Evolutionary conservation across 2,329 filamentous ascomycete species (phyloP).

Genomic region (Ceratocystis colombiana): DNA sequence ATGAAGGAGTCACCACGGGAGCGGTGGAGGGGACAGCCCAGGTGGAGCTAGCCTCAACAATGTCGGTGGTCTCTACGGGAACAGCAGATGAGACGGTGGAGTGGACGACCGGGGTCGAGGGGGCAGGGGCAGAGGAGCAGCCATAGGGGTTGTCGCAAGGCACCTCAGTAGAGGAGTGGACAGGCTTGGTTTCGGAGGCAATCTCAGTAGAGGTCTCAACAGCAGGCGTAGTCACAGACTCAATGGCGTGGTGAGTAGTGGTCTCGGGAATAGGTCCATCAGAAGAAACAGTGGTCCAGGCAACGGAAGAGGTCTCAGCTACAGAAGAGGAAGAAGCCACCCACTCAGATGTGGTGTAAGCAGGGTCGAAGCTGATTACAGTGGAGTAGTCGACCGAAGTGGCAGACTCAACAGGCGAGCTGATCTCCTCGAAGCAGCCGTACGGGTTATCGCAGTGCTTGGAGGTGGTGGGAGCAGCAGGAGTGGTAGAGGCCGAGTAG

Average conservation of each 20-base stretch:
- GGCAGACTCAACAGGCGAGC: neutral
- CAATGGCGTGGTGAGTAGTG: neutral
- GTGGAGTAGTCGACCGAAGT: constrained; percentile 8
- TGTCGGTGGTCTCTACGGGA: neutral
- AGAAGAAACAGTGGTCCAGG: constrained; percentile 9
- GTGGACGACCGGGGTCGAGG: neutral
- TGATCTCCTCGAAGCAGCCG: constrained; percentile 16
- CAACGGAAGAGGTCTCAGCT: constrained; percentile 6
- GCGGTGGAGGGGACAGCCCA: constrained; percentile 18
- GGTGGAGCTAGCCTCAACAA: constrained; percentile 16
- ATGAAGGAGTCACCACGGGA: constrained; percentile 13
- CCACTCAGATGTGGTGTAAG: constrained; percentile 4
- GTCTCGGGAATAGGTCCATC: neutral
- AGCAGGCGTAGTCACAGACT: neutral
- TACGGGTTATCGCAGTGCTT: constrained; percentile 22
- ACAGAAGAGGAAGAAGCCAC: neutral
- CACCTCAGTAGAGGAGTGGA: neutral
- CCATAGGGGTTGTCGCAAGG: constrained; percentile 20
- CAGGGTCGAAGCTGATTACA: constrained; percentile 12
- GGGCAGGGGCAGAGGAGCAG: constrained; percentile 17
- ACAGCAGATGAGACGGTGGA: constrained; percentile 20
- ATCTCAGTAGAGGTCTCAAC: neutral
- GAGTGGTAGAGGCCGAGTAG: neutral
- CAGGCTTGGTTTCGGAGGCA: neutral
- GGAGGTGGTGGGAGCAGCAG: neutral